Conservation (phyloP, 2,329 filamentous ascomycete genomes). For the Beauveria varroae region DNA sequence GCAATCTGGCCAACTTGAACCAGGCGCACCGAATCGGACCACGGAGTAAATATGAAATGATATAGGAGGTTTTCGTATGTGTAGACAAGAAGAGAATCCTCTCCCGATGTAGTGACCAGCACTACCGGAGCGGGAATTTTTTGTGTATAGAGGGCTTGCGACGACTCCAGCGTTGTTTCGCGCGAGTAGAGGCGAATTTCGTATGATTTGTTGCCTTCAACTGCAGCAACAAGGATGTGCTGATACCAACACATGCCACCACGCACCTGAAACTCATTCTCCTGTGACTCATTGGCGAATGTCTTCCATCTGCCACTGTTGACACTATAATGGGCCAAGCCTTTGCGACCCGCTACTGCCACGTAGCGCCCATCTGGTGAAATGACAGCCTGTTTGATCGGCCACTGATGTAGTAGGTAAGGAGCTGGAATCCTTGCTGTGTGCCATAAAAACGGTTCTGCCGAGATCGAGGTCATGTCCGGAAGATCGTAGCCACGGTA, state of each 20-base stretch:
- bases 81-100: slow-evolving; percentile 92
- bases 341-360: slow-evolving; percentile 87
- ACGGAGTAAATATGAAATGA: slow-evolving; percentile 80
- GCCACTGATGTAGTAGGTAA: slow-evolving; percentile 90
- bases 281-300: slow-evolving; percentile 71
- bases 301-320: slow-evolving; percentile 94
- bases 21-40: slow-evolving; percentile 62
- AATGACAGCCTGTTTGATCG: slow-evolving; percentile 77
- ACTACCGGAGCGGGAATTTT: slow-evolving; percentile 80
- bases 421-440: slow-evolving; percentile 75
- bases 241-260: slow-evolving; percentile 99
- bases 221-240: slow-evolving; percentile 85
- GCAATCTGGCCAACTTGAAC: slow-evolving; percentile 97
- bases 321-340: slow-evolving; percentile 91
- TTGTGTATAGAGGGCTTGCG: slow-evolving; percentile 68
- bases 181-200: slow-evolving; percentile 90
- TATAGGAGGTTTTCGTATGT: slow-evolving; percentile 95
- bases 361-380: slow-evolving; percentile 91
- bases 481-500: slow-evolving; percentile 91
- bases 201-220: slow-evolving; percentile 77
- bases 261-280: slow-evolving; percentile 85
- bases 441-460: slow-evolving; percentile 92
- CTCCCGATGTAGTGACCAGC: slow-evolving; percentile 77
- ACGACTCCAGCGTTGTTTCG: slow-evolving; percentile 68
- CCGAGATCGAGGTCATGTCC: slow-evolving; percentile 84